These are phyloP conservation scores for Phaeosphaeriaceae sp. DNA, from an alignment of 2,329 filamentous ascomycete genomes.

Conservation along the genomic window DNA sequence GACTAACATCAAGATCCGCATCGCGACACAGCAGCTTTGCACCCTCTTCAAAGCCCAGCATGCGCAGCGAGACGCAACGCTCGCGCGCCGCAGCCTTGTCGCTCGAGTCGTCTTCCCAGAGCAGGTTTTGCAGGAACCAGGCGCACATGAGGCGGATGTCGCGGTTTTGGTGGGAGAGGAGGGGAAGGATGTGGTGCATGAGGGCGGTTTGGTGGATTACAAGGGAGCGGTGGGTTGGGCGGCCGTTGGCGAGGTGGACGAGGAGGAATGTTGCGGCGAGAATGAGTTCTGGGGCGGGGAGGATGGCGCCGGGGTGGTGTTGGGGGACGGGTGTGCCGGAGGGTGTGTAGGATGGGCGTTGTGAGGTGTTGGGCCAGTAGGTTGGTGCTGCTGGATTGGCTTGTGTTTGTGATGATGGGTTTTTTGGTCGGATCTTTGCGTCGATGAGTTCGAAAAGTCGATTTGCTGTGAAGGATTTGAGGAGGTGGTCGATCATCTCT, in stretches of 20 bases:
- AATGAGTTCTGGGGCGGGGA: slow-evolving; percentile 67
- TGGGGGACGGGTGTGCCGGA: slow-evolving; percentile 36
- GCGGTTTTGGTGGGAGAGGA: slow-evolving; percentile 74
- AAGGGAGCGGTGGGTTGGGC: slow-evolving; percentile 74
- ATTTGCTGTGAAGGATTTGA: slow-evolving; percentile 76
- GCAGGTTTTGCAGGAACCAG: slow-evolving; percentile 85
- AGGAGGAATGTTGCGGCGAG: slow-evolving; percentile 80
- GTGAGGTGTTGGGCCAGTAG: slow-evolving; percentile 66
- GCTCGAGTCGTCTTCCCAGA: slow-evolving; percentile 76
- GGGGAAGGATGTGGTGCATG: slow-evolving; percentile 72
- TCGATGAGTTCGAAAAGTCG: slow-evolving; percentile 81
- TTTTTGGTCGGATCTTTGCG: slow-evolving; percentile 71
- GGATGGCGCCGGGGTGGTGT: slow-evolving; percentile 49
- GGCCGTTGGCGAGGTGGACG: slow-evolving; percentile 85
- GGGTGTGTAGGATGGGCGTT: slow-evolving; percentile 58
- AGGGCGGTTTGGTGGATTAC: slow-evolving; percentile 74
- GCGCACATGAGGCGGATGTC: slow-evolving; percentile 80
- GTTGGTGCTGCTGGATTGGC: slow-evolving; percentile 21
- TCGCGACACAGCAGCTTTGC: slow-evolving; percentile 70
- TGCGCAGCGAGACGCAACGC: slow-evolving; percentile 71
- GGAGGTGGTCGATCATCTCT: slow-evolving; percentile 84
- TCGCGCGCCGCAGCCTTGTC: slow-evolving; percentile 70
- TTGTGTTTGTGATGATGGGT: slow-evolving; percentile 13
- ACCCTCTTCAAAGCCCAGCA: slow-evolving; percentile 72
- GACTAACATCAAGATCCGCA: slow-evolving; percentile 77